Evolutionary conservation across 768 basidiomycete genomes (phyloP), one percentile per base, ranked within the genome.

Genomic region (Hygrocybe punicea): DNA sequence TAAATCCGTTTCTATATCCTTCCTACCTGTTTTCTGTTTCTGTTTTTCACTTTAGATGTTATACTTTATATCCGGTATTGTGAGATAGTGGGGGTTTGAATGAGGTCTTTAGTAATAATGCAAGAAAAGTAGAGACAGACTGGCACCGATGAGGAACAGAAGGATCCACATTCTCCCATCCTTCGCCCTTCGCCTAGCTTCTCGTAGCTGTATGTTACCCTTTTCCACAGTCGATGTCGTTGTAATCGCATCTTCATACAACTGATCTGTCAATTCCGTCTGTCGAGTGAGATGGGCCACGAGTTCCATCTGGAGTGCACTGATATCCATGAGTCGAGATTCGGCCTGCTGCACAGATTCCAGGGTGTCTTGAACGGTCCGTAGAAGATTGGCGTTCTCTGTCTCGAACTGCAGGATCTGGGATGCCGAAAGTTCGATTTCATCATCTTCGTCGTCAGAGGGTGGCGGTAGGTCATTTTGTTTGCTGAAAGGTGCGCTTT

Each of bases 171-270:
- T 75, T 70, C 97, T 79, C 39, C 91, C 84, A 63, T 97, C 95
- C 63, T 89, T 85, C 29, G 88, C 89, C 55, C 94, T 79, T 69
- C 91, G 81, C 69, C 85, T 85, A 14, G 97, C 96, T 75, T 94
- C 92, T 69, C 83, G 86, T 55, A 99, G 78, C 71, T 99, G 93
- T 42, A 81, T 77, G 63, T 98, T 98, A 34, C 96, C 94, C 69
- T 89, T 90, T 63, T 90, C 89, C 37, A 98, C 86, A 47, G 85
- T 89, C 7, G 84, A 85, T 10, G 91, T 88, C 25, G 90, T 91
- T 2, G 88, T 84, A 53, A 97, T 87, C 8, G 93, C 95, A 66
- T 99, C 96, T 63, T 97, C 93, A 67, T 93, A 97, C 58, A 99
- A 75, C 70, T 92, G 85, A 65, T 98, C 95, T 9, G 94, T 93